Evolutionary conservation across 148 eudicot genomes (phyloP).

Genomic region (Bassia scoparia): DNA sequence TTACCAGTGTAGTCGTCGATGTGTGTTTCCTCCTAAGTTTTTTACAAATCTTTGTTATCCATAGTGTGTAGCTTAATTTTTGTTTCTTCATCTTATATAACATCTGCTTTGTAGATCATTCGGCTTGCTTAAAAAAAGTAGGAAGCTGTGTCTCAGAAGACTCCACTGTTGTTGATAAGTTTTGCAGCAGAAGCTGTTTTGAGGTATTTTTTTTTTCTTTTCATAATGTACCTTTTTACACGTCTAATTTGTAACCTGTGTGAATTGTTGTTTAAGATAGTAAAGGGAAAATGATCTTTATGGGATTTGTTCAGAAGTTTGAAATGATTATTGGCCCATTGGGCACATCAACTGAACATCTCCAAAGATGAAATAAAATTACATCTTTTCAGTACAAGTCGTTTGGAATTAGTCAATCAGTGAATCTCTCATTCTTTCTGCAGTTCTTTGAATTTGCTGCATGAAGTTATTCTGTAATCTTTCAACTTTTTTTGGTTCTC

Average conservation of each 20-base stretch:
- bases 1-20: constrained; percentile 47
- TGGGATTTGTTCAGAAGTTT: not conserved
- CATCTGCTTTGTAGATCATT: constrained; percentile 34
- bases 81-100: not conserved
- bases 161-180: constrained; percentile 24
- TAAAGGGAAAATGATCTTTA: not conserved
- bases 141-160: constrained; percentile 29
- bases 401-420: not conserved
- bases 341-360: not conserved
- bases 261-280: not conserved
- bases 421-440: not conserved
- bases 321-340: not conserved
- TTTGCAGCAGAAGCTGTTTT: constrained; percentile 46
- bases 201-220: constrained; percentile 30
- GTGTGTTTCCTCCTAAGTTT: constrained; percentile 25
- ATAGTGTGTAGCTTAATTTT: not conserved
- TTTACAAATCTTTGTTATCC: not conserved
- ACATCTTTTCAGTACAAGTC: too few species aligned
- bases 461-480: not conserved
- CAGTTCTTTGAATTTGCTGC: not conserved
- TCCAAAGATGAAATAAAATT: not conserved
- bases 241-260: not conserved
- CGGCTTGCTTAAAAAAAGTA: constrained; percentile 36
- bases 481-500: not conserved
- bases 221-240: too few species aligned